phyloP scores from a whole-genome alignment of 1,284 basidiomycete genomes.

The Ustilago sp. region DNA sequence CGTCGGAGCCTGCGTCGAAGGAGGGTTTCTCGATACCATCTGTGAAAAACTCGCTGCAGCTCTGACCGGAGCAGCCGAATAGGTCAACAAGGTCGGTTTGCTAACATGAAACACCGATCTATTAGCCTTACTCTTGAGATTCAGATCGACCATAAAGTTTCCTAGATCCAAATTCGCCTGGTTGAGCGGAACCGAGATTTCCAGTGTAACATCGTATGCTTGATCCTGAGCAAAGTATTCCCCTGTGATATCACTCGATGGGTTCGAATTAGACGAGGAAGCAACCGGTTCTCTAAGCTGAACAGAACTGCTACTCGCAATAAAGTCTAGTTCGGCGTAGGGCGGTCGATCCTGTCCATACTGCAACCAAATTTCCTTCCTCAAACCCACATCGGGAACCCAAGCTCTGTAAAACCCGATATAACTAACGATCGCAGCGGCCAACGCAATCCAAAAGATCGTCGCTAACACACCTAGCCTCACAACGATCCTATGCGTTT shows the following conservation, averaged over 20 bases:
- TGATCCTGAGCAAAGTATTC: slow-evolving; percentile 62
- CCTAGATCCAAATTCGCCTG: slow-evolving; percentile 64
- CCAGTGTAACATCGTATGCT: slow-evolving; percentile 66
- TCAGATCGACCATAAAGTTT: slow-evolving; percentile 65
- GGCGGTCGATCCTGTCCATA: slow-evolving; percentile 50
- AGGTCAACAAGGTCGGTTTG: slow-evolving; percentile 47
- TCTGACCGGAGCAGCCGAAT: slow-evolving; percentile 45
- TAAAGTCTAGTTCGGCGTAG: slow-evolving; percentile 47
- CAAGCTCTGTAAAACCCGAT: slow-evolving; percentile 67
- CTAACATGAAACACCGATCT: slow-evolving; percentile 41
- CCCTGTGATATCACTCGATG: slow-evolving; percentile 20
- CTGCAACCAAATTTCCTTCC: slow-evolving; percentile 63
- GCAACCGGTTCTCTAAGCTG: slow-evolving; percentile 29
- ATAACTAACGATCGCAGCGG: slow-evolving; percentile 61
- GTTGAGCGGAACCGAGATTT: slow-evolving; percentile 62
- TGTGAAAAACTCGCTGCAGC: slow-evolving; percentile 41
- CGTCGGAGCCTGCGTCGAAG: slow-evolving; percentile 16
- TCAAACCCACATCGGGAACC: slow-evolving; percentile 62
- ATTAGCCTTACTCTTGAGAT: slow-evolving; percentile 43
- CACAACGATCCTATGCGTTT: slow-evolving; percentile 64
- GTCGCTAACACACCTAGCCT: slow-evolving; percentile 59
- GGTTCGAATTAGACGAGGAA: slow-evolving; percentile 29
- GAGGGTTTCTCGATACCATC: slow-evolving; percentile 48
- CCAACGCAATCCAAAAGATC: slow-evolving; percentile 58
- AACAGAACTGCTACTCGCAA: not conserved